Percentiles rank a stretch among this genome's conserved stretches.
These are phyloP conservation scores for Venturia carpophila DNA, from an alignment of 2,329 filamentous ascomycete species.

Conservation along the genomic window DNA sequence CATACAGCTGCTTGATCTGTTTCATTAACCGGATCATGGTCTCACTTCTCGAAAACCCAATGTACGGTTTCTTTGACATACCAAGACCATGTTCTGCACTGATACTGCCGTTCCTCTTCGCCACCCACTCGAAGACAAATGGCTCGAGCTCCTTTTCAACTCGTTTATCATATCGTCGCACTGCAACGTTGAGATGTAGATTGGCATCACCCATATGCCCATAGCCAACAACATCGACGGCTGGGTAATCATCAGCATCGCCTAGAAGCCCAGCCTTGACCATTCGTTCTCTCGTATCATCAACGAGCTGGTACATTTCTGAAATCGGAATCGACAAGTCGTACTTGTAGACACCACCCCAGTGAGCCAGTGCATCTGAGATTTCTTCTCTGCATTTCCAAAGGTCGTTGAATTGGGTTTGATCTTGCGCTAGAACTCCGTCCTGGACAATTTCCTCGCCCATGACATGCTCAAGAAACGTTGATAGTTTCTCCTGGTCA, in stretches of 20 bases:
- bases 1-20: constrained; percentile 87
- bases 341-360: constrained; percentile 97
- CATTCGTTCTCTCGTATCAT: constrained; percentile 70
- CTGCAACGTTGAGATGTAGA: constrained; percentile 83
- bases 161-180: constrained; percentile 72
- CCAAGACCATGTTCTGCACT: constrained; percentile 94
- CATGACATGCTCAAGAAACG: constrained; percentile 89
- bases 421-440: constrained; percentile 86
- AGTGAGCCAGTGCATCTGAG: constrained; percentile 79
- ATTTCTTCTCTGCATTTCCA: constrained; percentile 95
- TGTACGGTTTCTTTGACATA: constrained; percentile 89
- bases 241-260: constrained; percentile 67
- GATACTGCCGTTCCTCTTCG: constrained; percentile 80
- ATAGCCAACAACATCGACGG: constrained; percentile 87
- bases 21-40: constrained; percentile 88
- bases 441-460: constrained; percentile 76
- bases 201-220: constrained; percentile 98
- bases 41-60: constrained; percentile 84
- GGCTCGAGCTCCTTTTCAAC: constrained; percentile 87
- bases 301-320: constrained; percentile 82
- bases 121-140: constrained; percentile 96
- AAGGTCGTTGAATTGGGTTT: constrained; percentile 75
- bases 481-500: constrained; percentile 77
- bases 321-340: constrained; percentile 87
- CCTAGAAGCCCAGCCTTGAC: constrained; percentile 63